These are phyloP conservation scores for Colletotrichum gloeosporioides DNA, from an alignment of 2,329 filamentous ascomycete species.

Conservation along the genomic window DNA sequence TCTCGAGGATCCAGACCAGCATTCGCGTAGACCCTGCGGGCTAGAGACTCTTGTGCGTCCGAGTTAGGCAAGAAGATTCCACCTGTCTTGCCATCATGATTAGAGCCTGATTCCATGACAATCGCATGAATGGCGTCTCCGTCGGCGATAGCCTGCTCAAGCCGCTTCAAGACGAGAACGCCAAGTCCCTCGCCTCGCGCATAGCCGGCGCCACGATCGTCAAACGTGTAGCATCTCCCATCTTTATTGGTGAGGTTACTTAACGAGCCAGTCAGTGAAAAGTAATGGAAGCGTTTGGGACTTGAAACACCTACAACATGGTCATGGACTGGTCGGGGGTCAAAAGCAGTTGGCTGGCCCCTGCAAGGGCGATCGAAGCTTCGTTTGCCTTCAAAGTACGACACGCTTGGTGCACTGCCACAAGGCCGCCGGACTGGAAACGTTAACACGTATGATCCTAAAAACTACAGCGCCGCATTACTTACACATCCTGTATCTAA, in stretches of 20 bases:
- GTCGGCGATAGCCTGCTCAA: constrained; percentile 45
- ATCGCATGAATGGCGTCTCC: constrained; percentile 42
- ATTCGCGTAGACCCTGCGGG: constrained; percentile 37
- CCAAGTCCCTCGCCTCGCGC: neutral
- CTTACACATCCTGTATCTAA: too few species aligned
- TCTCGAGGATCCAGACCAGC: constrained; percentile 30
- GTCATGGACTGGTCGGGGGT: too few species aligned
- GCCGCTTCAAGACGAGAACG: constrained; percentile 46
- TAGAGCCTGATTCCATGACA: constrained; percentile 36
- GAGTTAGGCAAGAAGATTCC: constrained; percentile 22
- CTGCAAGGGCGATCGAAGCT: too few species aligned
- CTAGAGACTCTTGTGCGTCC: constrained; percentile 35
- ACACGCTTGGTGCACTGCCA: too few species aligned
- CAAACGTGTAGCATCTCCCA: constrained; percentile 3
- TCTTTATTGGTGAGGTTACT: neutral
- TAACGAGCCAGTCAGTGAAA: constrained; percentile 19
- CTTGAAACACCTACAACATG: constrained; percentile 22
- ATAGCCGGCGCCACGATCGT: neutral
- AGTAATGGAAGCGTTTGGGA: neutral
- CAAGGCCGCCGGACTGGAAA: too few species aligned
- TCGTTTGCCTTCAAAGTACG: too few species aligned
- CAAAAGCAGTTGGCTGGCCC: too few species aligned
- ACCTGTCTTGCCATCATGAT: constrained; percentile 43
- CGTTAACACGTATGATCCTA: too few species aligned
- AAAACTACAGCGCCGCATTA: too few species aligned